A percentile compares a stretch with the other conserved stretches of the same genome.
Evolutionary conservation across 306 rosid species (phyloP).

Genomic region (Cicer arietinum): DNA sequence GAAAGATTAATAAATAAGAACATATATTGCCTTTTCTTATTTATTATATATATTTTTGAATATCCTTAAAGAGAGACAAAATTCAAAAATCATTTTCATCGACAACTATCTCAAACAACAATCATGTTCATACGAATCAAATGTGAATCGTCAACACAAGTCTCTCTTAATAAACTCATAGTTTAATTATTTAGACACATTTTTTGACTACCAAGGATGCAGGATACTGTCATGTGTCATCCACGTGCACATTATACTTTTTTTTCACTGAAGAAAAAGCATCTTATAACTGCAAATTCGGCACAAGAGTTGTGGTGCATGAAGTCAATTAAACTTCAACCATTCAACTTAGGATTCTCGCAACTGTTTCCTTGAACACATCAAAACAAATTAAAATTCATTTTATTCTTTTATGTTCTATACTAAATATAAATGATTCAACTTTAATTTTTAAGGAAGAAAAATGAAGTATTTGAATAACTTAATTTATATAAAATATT

Average conservation of each 20-base stretch:
- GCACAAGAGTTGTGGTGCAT: constrained; percentile 15
- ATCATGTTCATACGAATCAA: constrained; percentile 40
- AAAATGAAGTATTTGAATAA: too few relatives aligned
- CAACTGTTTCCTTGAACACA: constrained; percentile 41
- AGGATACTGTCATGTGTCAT: constrained; percentile 42
- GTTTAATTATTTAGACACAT: constrained; percentile 40
- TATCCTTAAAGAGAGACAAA: constrained; percentile 5
- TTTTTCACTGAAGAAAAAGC: constrained; percentile 40
- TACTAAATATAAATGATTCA: too few relatives aligned
- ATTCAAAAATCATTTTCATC: constrained; percentile 38
- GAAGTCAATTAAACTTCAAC: constrained; percentile 25
- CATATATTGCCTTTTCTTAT: constrained; percentile 25
- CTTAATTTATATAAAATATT: too few relatives aligned
- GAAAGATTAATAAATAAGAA: constrained; percentile 7
- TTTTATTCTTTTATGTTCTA: too few relatives aligned
- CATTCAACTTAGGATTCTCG: constrained; percentile 43
- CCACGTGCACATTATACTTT: constrained; percentile 42
- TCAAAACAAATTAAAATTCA: constrained; percentile 12
- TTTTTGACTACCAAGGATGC: constrained; percentile 44
- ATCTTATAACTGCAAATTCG: constrained; percentile 47
- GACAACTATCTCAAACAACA: constrained; percentile 42
- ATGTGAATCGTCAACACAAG: constrained; percentile 31
- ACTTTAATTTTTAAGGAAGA: too few relatives aligned
- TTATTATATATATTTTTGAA: background rate
- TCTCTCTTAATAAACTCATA: constrained; percentile 30